phyloP scores from a whole-genome alignment of 768 basidiomycete species.

The Leccinum barrowsii region DNA sequence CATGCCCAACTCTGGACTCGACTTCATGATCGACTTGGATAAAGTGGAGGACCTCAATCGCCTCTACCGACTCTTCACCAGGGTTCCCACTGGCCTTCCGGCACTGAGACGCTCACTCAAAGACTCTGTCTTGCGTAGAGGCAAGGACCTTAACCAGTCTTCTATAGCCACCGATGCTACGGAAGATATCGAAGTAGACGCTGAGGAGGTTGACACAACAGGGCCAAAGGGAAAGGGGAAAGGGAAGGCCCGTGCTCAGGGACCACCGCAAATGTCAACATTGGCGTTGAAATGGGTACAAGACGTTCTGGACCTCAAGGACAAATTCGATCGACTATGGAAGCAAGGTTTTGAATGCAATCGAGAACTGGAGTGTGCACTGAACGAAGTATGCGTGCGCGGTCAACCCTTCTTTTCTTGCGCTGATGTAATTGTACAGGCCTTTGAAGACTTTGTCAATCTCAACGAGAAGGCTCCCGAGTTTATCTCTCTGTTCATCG shows the following conservation, averaged over 20 bases:
- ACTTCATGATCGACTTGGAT: slow-evolving; percentile 81
- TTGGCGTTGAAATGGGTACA: slow-evolving; percentile 91
- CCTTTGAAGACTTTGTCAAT: slow-evolving; percentile 91
- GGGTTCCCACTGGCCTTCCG: slow-evolving; percentile 63
- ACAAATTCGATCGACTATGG: slow-evolving; percentile 82
- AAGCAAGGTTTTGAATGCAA: slow-evolving; percentile 66
- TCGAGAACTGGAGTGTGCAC: slow-evolving; percentile 70
- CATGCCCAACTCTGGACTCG: slow-evolving; percentile 81
- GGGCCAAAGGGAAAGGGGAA: slow-evolving; percentile 51
- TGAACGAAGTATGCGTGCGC: slow-evolving; percentile 70
- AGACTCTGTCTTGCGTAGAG: slow-evolving; percentile 67
- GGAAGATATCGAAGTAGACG: slow-evolving; percentile 34
- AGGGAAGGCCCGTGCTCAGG: slow-evolving; percentile 47
- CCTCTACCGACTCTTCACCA: slow-evolving; percentile 70
- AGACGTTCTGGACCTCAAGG: slow-evolving; percentile 85
- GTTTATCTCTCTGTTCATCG: slow-evolving; percentile 94
- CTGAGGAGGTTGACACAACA: slow-evolving; percentile 35
- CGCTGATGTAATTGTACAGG: slow-evolving; percentile 45
- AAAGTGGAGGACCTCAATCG: slow-evolving; percentile 73
- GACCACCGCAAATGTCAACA: slow-evolving; percentile 39
- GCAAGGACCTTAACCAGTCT: slow-evolving; percentile 72
- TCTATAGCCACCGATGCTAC: slow-evolving; percentile 42
- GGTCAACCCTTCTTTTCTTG: not conserved
- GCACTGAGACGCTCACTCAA: slow-evolving; percentile 65
- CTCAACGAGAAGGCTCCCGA: slow-evolving; percentile 84